Evolutionary conservation across 2,329 filamentous ascomycete species (phyloP).

Genomic region (Beauveria brongniartii): DNA sequence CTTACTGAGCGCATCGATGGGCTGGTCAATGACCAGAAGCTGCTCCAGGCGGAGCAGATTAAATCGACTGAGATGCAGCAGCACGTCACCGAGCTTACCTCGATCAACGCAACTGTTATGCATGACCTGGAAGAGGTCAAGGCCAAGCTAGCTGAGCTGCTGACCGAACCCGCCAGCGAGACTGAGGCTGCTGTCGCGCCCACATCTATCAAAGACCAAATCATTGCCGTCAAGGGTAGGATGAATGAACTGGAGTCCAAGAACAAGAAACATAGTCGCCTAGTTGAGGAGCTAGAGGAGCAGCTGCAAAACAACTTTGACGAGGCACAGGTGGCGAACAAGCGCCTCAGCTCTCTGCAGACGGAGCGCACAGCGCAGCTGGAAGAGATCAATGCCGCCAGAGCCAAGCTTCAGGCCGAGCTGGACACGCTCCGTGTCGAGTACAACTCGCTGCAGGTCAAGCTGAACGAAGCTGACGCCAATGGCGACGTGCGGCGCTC

Average conservation of each 20-base stretch:
- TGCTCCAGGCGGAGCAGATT: constrained; percentile 49
- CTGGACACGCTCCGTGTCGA: constrained; percentile 60
- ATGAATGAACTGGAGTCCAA: constrained; percentile 52
- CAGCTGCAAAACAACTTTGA: constrained; percentile 94
- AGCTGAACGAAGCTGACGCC: constrained; percentile 44
- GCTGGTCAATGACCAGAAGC: constrained; percentile 50
- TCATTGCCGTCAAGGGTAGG: constrained; percentile 57
- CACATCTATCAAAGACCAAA: constrained; percentile 44
- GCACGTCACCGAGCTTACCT: constrained; percentile 47
- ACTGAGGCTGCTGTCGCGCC: constrained; percentile 34
- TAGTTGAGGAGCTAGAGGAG: constrained; percentile 94
- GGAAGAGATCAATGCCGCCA: constrained; percentile 66
- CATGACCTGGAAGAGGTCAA: constrained; percentile 56
- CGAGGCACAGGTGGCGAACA: constrained; percentile 76
- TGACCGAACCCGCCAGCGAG: constrained; percentile 37
- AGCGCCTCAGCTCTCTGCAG: constrained; percentile 76
- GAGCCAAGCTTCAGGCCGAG: constrained; percentile 56
- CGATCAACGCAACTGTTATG: constrained; percentile 51
- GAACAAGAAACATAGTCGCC: constrained; percentile 84
- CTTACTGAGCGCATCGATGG: constrained; percentile 54
- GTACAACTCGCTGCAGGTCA: constrained; percentile 48
- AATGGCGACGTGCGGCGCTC: constrained; percentile 46
- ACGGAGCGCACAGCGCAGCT: constrained; percentile 66
- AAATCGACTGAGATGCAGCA: constrained; percentile 49
- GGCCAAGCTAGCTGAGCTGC: constrained; percentile 42